Base-by-base conservation (phyloP, 768 basidiomycete genomes). In the Cubamyces sp. region DNA sequence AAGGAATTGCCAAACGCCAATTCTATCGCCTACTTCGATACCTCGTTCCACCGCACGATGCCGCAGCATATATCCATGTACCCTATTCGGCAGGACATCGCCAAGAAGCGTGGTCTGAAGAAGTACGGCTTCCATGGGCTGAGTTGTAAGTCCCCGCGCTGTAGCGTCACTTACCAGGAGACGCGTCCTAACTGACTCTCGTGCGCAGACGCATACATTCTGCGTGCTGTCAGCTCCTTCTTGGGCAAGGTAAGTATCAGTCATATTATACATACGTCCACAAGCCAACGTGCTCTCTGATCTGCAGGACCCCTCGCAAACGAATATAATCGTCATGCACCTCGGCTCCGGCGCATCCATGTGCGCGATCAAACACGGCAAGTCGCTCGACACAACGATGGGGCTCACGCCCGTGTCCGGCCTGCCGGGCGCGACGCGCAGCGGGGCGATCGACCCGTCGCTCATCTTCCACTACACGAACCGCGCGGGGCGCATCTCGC, bases 81-180 rank as follows among this genome's bases (percentile, higher is more conserved):
- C 70, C 85, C 93, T 0, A 87, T 96, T 54, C 77, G 88, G 64
- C 88, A 83, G 66, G 70, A 76, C 9, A 75, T 89, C 46, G 85
- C 90, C 0, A 77, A 78, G 41, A 75, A 83, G 46, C 84, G 86
- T 47, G 89, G 90, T 0, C 79, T 96, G 47, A 86, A 85, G 71
- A 95, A 94, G 74, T 96, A 96, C 69, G 95, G 95, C 18, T 95
- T 95, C 74, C 95, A 97, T 68, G 95, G 95, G 2, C 71, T 94
- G 67, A 88, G 87, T 66, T 91, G 88, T 84, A 63, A 30, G 82
- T 75, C 47, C 11, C 3, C 46, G 3, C 19, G 7, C 5, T 14
- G 19, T 25, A 11, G 11, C 23, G 23, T 23, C 8, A 21, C 14
- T 9, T 18, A 18, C 5, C 45, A 4, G 18, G 4, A 46, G 16